A percentile compares a stretch with the other conserved stretches of the same genome.
Evolutionary conservation across 2,329 filamentous ascomycete genomes (phyloP).

Genomic region (Tolypocladium cylindrosporum): DNA sequence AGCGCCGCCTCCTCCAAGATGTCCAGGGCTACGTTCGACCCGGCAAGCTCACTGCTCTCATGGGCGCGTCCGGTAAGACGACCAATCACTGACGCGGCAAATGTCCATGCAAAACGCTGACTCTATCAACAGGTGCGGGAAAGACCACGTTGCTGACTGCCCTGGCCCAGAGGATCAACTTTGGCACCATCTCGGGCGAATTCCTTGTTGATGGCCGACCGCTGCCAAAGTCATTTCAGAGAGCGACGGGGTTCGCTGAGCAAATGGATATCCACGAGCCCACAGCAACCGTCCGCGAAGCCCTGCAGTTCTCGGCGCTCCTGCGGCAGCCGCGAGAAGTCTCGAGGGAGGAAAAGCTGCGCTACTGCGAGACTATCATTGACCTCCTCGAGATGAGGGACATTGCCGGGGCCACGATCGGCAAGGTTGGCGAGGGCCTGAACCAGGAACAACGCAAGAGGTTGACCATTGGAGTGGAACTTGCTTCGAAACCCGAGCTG

Average conservation of each 20-base stretch:
- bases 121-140: constrained; percentile 33
- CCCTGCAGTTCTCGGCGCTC: constrained; percentile 54
- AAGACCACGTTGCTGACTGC: constrained; percentile 70
- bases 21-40: constrained; percentile 81
- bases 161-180: constrained; percentile 63
- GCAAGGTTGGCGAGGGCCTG: constrained; percentile 46
- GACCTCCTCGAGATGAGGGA: constrained; percentile 58
- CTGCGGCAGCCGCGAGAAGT: constrained; percentile 51
- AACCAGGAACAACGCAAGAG: constrained; percentile 50
- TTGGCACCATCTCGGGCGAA: constrained; percentile 66
- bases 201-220: constrained; percentile 69
- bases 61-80: constrained; percentile 44
- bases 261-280: constrained; percentile 60
- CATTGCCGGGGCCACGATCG: constrained; percentile 56
- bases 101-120: constrained; percentile 4
- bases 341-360: constrained; percentile 50
- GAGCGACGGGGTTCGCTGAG: constrained; percentile 62
- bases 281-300: constrained; percentile 56
- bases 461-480: constrained; percentile 45
- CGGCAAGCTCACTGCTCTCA: constrained; percentile 69
- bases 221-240: constrained; percentile 66
- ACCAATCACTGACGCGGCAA: not conserved
- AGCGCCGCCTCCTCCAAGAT: constrained; percentile 61
- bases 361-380: constrained; percentile 60
- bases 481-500: constrained; percentile 47